Base-by-base conservation (phyloP, 495 filamentous ascomycete species). In the Amorphotheca resinae region DNA sequence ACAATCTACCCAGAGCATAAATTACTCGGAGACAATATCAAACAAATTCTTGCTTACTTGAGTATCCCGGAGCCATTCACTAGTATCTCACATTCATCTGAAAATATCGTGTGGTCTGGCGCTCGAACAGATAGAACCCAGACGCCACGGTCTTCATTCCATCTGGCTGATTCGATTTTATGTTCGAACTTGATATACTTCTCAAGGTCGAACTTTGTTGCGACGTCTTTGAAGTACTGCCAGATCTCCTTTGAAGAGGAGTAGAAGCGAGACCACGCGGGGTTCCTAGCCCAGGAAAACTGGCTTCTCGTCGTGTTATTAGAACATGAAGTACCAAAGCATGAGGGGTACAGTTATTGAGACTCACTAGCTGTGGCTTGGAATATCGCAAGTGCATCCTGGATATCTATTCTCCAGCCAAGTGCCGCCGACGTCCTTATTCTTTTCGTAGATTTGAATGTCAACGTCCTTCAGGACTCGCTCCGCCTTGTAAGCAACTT, bases 361-460 rank as follows among this genome's bases (percentile, higher is more conserved):
- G 11, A 1, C 33, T 35, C 18, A 35, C 33, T 76, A 74, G 7
- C 65, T 61, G 74, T 26, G 68, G 65, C 3, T 66, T 14, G 70
- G 72, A 30, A 74, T 56, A 47, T 75, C 72, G 53, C 72, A 75
- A 46, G 59, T 55, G 48, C 68, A 72, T 18, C 69, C 70, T 0
- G 71, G 71, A 42, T 77, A 77, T 11, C 64, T 59, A 51, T 76
- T 77, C 54, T 76, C 73, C 36, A 68, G 62, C 74, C 74, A 77
- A 0, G 74, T 76, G 7, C 74, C 74, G 16, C 71, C 73, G 38
- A 76, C 65, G 35, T 80, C 81, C 0, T 57, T 55, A 49, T 88
- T 88, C 69, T 87, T 88, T 56, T 91, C 84, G 58, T 85, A 91
- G 31, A 85, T 69, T 25, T 70, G 66, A 15, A 80, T 61, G 9